Conservation (phyloP, 2,329 filamentous ascomycete species). For the Fusarium multiceps region DNA sequence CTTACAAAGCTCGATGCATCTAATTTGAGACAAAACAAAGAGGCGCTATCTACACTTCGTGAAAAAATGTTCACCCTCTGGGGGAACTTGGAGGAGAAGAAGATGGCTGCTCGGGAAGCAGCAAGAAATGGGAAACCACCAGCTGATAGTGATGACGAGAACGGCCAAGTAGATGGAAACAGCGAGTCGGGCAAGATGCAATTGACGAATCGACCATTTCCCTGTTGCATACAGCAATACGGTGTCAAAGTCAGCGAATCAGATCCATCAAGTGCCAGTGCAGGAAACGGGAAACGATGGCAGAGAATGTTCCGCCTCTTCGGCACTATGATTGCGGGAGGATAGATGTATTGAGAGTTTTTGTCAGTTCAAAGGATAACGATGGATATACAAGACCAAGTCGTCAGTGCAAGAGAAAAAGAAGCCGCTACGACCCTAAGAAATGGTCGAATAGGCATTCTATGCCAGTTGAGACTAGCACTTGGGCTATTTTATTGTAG, state of each 20-base stretch:
- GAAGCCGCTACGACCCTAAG: background rate
- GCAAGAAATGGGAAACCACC: constrained; percentile 50
- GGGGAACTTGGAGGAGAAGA: constrained; percentile 82
- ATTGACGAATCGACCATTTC: constrained; percentile 69
- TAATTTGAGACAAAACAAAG: constrained; percentile 65
- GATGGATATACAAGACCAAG: background rate
- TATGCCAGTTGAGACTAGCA: background rate
- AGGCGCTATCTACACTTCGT: constrained; percentile 64
- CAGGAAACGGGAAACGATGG: constrained; percentile 64
- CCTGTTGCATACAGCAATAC: constrained; percentile 78
- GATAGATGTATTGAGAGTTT: background rate
- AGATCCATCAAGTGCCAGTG: constrained; percentile 57
- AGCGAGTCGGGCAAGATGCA: constrained; percentile 1
- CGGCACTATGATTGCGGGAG: constrained; percentile 66
- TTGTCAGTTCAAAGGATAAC: background rate
- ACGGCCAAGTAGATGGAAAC: constrained; percentile 18
- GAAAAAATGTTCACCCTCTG: constrained; percentile 83
- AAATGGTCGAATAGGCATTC: background rate
- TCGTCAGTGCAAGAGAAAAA: background rate
- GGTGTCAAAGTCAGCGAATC: constrained; percentile 62
- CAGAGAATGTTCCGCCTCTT: constrained; percentile 73
- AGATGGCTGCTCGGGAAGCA: constrained; percentile 40
- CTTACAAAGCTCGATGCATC: constrained; percentile 61
- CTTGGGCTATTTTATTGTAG: background rate
- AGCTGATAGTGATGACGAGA: constrained; percentile 54